Percentiles rank a stretch among this genome's conserved stretches.
These are phyloP conservation scores for Cocos nucifera DNA, from an alignment of 176 grass and related monocot genomes.

Conservation along the genomic window DNA sequence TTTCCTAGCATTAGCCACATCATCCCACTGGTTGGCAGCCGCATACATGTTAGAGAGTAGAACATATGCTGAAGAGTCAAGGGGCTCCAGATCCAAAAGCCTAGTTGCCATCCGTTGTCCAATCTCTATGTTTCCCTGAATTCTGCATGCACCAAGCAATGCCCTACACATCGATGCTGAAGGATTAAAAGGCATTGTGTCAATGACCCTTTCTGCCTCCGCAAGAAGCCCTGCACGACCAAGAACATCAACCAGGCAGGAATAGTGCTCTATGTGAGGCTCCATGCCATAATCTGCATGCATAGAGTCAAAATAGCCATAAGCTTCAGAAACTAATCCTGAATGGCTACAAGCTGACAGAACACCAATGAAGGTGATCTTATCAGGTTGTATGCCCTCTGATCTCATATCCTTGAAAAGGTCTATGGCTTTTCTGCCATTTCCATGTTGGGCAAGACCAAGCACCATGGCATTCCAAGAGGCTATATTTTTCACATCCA, in stretches of 20 bases:
- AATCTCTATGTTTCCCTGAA: slow-evolving; percentile 20
- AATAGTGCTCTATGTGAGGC: slow-evolving; percentile 25
- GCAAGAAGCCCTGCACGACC: slow-evolving; percentile 22
- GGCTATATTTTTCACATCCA: slow-evolving; percentile 8
- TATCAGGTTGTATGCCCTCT: slow-evolving; percentile 14
- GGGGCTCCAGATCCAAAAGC: slow-evolving; percentile 22
- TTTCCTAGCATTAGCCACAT: slow-evolving; percentile 17
- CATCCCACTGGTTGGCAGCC: slow-evolving; percentile 13
- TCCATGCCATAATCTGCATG: slow-evolving; percentile 10
- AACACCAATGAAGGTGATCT: slow-evolving; percentile 20
- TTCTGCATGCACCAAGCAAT: slow-evolving; percentile 23
- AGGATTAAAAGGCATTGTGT: slow-evolving; percentile 20
- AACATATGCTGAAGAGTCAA: slow-evolving; percentile 24
- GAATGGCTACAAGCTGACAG: slow-evolving; percentile 28
- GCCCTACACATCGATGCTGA: slow-evolving; percentile 21
- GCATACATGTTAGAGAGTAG: slow-evolving; percentile 30
- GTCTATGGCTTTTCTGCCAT: slow-evolving; percentile 10
- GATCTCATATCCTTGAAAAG: slow-evolving; percentile 15
- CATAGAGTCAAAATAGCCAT: slow-evolving; percentile 21
- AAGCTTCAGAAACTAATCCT: slow-evolving; percentile 18
- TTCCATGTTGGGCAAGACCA: slow-evolving; percentile 24
- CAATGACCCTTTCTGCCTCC: slow-evolving; percentile 18
- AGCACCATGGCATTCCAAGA: slow-evolving; percentile 16
- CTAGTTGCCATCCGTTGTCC: slow-evolving; percentile 20
- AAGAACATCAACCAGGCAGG: slow-evolving; percentile 24